Evolutionary conservation across 2,329 filamentous ascomycete genomes (phyloP).

Genomic region (Stagonosporopsis chrysanthemi): DNA sequence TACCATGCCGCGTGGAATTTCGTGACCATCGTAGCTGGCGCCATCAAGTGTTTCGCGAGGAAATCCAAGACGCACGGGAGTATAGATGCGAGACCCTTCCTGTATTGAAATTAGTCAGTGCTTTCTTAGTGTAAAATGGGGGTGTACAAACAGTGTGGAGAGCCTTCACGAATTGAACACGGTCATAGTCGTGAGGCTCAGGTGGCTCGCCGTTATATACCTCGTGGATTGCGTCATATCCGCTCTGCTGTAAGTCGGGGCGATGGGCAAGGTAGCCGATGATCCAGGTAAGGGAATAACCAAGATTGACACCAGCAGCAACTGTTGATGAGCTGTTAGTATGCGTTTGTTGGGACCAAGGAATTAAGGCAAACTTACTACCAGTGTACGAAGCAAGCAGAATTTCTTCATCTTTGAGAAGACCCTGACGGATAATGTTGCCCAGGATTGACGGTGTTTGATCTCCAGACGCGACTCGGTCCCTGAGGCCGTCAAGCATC

Average conservation of each 20-base stretch:
- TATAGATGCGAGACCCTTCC: slow-evolving; percentile 24
- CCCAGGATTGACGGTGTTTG: slow-evolving; percentile 25
- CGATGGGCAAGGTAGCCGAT: slow-evolving; percentile 25
- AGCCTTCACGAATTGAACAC: slow-evolving; percentile 25
- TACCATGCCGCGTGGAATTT: slow-evolving; percentile 3
- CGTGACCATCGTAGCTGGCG: background rate
- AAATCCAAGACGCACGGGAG: slow-evolving; percentile 18
- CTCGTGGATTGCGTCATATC: slow-evolving; percentile 23
- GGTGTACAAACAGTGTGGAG: slow-evolving; percentile 14
- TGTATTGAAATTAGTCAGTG: background rate
- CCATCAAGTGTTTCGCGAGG: slow-evolving; percentile 1
- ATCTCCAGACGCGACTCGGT: slow-evolving; percentile 19
- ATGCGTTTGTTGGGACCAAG: background rate
- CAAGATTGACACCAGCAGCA: slow-evolving; percentile 25
- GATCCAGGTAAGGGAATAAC: slow-evolving; percentile 26
- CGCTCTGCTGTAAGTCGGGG: slow-evolving; percentile 23
- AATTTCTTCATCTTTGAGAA: slow-evolving; percentile 23
- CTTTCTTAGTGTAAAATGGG: too few species aligned
- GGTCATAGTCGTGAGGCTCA: slow-evolving; percentile 22
- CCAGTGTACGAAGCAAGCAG: slow-evolving; percentile 25
- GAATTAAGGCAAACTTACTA: slow-evolving; percentile 10
- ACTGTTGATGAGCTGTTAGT: slow-evolving; percentile 14
- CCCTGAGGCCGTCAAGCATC: slow-evolving; percentile 20
- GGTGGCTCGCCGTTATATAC: slow-evolving; percentile 23
- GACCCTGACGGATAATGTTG: slow-evolving; percentile 23